These are phyloP conservation scores for Margaritispora aquatica DNA, from an alignment of 495 filamentous ascomycete genomes.

Conservation along the genomic window DNA sequence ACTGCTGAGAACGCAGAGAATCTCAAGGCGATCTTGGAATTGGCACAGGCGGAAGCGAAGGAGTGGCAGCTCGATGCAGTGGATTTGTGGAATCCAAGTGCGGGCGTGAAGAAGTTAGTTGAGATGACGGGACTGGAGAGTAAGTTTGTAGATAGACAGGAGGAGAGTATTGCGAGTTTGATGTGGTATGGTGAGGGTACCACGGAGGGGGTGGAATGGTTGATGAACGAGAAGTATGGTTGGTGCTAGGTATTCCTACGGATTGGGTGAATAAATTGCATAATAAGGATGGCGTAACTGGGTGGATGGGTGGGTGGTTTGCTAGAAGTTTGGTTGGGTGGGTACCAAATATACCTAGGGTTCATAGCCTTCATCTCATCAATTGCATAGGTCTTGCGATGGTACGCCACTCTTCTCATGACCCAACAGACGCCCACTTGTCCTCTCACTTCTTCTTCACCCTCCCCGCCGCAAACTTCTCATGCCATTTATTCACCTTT, in stretches of 20 bases:
- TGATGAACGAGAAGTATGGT: constrained; percentile 86
- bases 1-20: constrained; percentile 32
- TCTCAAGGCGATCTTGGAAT: constrained; percentile 33
- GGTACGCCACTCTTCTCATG: no score
- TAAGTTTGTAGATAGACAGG: constrained; percentile 37
- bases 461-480: constrained; percentile 58
- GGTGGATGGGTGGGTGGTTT: neutral
- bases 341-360: no score
- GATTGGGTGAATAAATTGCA: neutral
- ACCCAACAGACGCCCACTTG: no score
- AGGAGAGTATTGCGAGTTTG: constrained; percentile 45
- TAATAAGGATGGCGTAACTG: neutral
- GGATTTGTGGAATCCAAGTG: constrained; percentile 46
- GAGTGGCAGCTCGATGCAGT: constrained; percentile 37
- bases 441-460: constrained; percentile 6
- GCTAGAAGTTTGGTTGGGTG: neutral
- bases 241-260: constrained; percentile 64
- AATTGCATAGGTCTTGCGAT: no score
- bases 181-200: constrained; percentile 44
- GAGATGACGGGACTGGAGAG: constrained; percentile 27
- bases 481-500: constrained; percentile 78
- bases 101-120: constrained; percentile 28
- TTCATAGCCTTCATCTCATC: no score
- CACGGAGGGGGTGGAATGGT: constrained; percentile 65
- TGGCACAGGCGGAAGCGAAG: constrained; percentile 35